Evolutionary conservation across 345 rosid species (phyloP), one percentile per base, ranked within the genome.

Genomic region (Garcia nutans): DNA sequence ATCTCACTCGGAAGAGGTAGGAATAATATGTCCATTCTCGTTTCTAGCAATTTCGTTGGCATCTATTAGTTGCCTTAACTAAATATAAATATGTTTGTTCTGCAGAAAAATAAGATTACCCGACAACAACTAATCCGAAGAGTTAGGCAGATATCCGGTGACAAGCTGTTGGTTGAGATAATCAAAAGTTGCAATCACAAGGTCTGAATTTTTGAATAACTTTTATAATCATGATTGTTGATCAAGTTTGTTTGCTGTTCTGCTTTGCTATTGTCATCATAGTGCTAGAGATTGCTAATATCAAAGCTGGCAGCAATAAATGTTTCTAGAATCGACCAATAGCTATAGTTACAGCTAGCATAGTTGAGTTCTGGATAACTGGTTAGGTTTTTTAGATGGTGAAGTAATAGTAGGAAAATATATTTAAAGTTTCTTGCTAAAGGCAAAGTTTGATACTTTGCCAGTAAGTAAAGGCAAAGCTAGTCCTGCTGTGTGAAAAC

Each of bases 91-190:
- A n/a, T n/a, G n/a, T n/a, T n/a, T n/a, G n/a, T n/a, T n/a, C n/a
- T n/a, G n/a, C n/a, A n/a, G n/a, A n/a, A n/a, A n/a, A n/a, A n/a
- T n/a, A n/a, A n/a, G n/a, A n/a, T n/a, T n/a, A n/a, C n/a, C 23
- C 2, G 44, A 3, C 49, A 0, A 6, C 68, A 58, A 67, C 26
- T 80, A 59, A 13, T 65, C 6, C 58, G 16, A 23, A 68, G 42
- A 61, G 4, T 71, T 58, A 55, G 64, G 57, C 70, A 63, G 52
- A 12, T 63, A 17, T 63, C 74, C 8, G 84, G 80, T 13, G 63
- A 70, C 71, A 60, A 52, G 57, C 71, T 77, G 59, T 50, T 80
- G 4, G 5, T 0, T n/a, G 52, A 66, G 31, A 52, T 71, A 11
- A 24, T 74, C 12, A 67, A 41, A 49, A 28, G 65, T n/a, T 19